Base-by-base conservation (phyloP, 2,329 filamentous ascomycete species). In the Colletotrichum eremochloae region DNA sequence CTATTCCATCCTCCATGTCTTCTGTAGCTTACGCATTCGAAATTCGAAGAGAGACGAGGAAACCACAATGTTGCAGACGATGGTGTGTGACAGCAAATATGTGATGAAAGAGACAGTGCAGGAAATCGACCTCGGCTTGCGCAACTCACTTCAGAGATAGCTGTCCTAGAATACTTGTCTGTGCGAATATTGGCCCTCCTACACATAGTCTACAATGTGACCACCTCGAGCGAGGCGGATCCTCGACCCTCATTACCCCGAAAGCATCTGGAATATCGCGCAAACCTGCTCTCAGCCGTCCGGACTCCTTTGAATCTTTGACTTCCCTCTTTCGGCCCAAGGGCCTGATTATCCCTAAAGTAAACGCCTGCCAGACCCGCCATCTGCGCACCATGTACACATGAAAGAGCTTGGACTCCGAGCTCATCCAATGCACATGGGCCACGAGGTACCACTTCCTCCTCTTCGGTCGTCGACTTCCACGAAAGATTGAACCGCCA, bases 401-500 rank as follows among this genome's bases (percentile, higher is more conserved):
- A 46, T 61, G 50, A 62, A 62, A 63, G 7, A 33, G 55, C 46
- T 50, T 36, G 40, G 24, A 18, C 29, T 48, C 55, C 24, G 14
- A 36, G 46, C 38, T 14, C 50, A 79, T 84, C 74, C 83, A 83
- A 65, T 65, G 38, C 48, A 24, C 42, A n/a, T 40, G 40, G 36
- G n/a, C 31, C 3, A 36, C 48, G 20, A 9, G 46, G n/a, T 42
- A n/a, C 53, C 46, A 44, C 15, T 31, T 56, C 53, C 31, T 18
- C 42, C n/a, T 33, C 29, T 36, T 31, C 50, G 18, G 46, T 31
- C 14, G 46, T 56, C 24, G 48, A 53, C 62, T 24, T 50, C 46
- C 46, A 38, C 18, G 5, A 61, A 50, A 55, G 11, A 36, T n/a
- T 8, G 7, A 33, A 29, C 9, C n/a, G 65, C 18, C 8, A 53